Percentiles rank a stretch among this genome's conserved stretches.
Evolutionary conservation across 2,329 filamentous ascomycete species (phyloP).

Genomic region (Stenocarpella maydis): DNA sequence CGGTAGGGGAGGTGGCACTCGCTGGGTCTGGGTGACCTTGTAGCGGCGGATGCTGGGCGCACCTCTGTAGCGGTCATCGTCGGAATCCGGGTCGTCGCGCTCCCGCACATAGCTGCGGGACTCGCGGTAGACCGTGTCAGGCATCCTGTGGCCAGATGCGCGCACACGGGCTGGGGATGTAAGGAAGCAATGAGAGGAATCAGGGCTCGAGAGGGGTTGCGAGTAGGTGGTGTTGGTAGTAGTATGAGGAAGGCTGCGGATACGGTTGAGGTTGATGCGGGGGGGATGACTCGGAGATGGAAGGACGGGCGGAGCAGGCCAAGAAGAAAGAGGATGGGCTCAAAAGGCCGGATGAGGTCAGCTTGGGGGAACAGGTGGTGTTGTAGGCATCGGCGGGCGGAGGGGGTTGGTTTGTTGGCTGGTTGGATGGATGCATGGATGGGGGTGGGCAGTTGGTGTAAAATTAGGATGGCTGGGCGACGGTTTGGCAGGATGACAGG

Average conservation of each 20-base stretch:
- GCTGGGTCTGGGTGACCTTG: constrained; percentile 53
- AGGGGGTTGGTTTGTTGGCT: no score
- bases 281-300: constrained; percentile 12
- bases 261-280: constrained; percentile 20
- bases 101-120: constrained; percentile 45
- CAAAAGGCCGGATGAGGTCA: constrained; percentile 17
- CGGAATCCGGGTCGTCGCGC: constrained; percentile 46
- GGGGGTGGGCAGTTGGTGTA: constrained; percentile 1
- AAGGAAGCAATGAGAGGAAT: neutral
- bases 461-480: constrained; percentile 35
- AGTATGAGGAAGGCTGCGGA: neutral
- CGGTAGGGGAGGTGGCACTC: constrained; percentile 10
- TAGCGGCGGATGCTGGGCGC: constrained; percentile 60
- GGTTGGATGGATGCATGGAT: no score
- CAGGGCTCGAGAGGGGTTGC: neutral
- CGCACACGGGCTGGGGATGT: neutral
- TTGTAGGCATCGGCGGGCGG: neutral
- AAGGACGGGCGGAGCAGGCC: neutral
- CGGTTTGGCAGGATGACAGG: constrained; percentile 21
- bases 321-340: constrained; percentile 3
- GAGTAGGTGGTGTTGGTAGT: neutral
- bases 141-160: constrained; percentile 38
- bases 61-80: constrained; percentile 56
- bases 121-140: constrained; percentile 46
- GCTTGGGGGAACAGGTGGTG: constrained; percentile 18